These are phyloP conservation scores for Allantophomopsis lycopodina DNA, from an alignment of 2,329 filamentous ascomycete species.

Conservation along the genomic window DNA sequence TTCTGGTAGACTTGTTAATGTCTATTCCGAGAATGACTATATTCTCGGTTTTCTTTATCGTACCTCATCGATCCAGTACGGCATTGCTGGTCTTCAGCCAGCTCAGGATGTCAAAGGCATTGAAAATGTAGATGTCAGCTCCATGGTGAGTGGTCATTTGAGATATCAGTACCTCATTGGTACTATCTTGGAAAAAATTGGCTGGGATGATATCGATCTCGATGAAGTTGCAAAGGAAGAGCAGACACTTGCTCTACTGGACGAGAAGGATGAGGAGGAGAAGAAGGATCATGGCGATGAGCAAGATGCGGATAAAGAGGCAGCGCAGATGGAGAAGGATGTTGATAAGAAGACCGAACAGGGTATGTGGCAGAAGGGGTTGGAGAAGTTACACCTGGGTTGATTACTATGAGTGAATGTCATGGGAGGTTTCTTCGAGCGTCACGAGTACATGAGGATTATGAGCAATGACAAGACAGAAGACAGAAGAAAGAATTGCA, in stretches of 20 bases:
- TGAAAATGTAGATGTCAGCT: slow-evolving; percentile 40
- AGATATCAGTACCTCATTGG: slow-evolving; percentile 55
- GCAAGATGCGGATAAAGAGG: slow-evolving; percentile 16
- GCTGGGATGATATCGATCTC: slow-evolving; percentile 50
- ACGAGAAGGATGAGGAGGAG: slow-evolving; percentile 26
- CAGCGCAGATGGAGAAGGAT: slow-evolving; percentile 17
- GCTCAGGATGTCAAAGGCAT: slow-evolving; percentile 51
- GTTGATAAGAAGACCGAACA: slow-evolving; percentile 11
- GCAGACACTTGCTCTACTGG: slow-evolving; percentile 24
- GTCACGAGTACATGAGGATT: too few species aligned
- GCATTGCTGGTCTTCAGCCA: slow-evolving; percentile 71
- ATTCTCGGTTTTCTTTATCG: slow-evolving; percentile 82
- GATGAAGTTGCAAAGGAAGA: slow-evolving; percentile 33
- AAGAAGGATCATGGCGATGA: slow-evolving; percentile 12
- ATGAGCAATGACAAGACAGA: too few species aligned
- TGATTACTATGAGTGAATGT: too few species aligned
- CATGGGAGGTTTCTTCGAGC: too few species aligned
- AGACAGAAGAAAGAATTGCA: too few species aligned
- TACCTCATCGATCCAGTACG: slow-evolving; percentile 67
- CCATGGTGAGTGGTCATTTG: slow-evolving; percentile 52
- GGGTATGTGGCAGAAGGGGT: background rate
- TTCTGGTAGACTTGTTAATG: slow-evolving; percentile 74
- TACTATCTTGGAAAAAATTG: slow-evolving; percentile 47
- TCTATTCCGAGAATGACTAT: slow-evolving; percentile 77
- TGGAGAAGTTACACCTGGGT: too few species aligned